Conservation (phyloP, 2,329 filamentous ascomycete species). For the Claviceps sp. region DNA sequence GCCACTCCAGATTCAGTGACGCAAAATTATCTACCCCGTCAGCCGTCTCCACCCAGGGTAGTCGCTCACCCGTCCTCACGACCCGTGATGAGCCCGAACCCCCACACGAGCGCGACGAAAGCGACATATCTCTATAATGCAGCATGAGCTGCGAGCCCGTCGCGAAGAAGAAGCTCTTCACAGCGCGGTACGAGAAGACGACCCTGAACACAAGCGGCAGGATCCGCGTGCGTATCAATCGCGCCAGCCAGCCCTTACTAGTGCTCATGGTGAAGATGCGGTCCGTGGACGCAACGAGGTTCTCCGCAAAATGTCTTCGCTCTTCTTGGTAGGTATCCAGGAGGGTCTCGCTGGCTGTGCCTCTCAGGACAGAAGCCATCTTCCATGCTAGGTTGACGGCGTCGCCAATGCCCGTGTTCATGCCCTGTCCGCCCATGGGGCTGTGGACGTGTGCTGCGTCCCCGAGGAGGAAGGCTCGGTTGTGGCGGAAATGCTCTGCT, state of each 20-base stretch:
- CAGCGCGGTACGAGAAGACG: background rate
- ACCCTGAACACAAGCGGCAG: background rate
- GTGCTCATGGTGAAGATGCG: background rate
- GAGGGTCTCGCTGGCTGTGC: background rate
- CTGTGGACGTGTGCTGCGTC: constrained; percentile 45
- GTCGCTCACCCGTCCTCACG: background rate
- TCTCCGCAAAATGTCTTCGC: background rate
- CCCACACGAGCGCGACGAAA: background rate
- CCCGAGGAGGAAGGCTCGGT: constrained; percentile 29
- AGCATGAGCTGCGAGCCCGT: background rate
- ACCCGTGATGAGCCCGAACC: background rate
- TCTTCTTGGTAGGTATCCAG: constrained; percentile 1
- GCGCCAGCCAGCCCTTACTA: background rate
- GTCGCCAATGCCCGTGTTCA: constrained; percentile 45
- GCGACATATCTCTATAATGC: background rate
- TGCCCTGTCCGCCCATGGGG: constrained; percentile 42
- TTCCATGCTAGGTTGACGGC: constrained; percentile 43
- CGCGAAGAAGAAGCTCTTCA: background rate
- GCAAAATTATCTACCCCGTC: background rate
- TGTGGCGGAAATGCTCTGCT: background rate
- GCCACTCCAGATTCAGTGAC: background rate
- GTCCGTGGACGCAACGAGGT: background rate
- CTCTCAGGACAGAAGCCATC: constrained; percentile 19
- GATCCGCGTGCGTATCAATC: background rate
- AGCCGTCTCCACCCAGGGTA: background rate